A percentile compares a stretch with the other conserved stretches of the same genome.
Evolutionary conservation across 148 eudicot genomes (phyloP).

Genomic region (Cornus controversa): DNA sequence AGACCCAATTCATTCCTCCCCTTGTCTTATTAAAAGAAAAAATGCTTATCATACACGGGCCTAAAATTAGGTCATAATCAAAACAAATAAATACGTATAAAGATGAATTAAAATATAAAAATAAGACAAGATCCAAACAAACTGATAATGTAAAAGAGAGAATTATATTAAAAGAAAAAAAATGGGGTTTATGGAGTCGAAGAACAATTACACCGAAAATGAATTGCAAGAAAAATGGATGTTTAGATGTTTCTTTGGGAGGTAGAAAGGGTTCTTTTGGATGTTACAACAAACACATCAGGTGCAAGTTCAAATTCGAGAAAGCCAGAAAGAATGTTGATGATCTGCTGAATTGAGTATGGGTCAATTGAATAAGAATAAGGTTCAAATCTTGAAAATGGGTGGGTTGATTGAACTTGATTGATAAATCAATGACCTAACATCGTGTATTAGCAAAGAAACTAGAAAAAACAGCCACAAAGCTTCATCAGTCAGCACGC

Average conservation of each 20-base stretch:
- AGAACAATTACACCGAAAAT: too few relatives aligned
- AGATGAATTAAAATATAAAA: too few relatives aligned
- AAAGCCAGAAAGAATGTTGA: background rate
- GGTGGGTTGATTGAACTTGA: background rate
- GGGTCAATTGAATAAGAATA: too few relatives aligned
- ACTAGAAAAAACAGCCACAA: background rate
- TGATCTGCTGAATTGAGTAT: too few relatives aligned
- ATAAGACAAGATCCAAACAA: too few relatives aligned
- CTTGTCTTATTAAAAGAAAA: too few relatives aligned
- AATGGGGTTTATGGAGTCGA: too few relatives aligned
- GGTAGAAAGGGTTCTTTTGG: background rate
- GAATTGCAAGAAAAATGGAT: background rate
- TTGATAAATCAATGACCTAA: background rate
- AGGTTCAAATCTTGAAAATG: background rate
- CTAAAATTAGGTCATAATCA: too few relatives aligned
- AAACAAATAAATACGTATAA: too few relatives aligned
- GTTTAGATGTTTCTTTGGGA: background rate
- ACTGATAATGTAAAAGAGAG: too few relatives aligned
- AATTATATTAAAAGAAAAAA: background rate
- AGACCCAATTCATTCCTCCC: too few relatives aligned
- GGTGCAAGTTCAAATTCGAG: background rate
- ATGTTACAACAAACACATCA: background rate
- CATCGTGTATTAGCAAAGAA: background rate
- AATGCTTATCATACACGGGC: too few relatives aligned
- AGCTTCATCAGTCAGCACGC: constrained; percentile 11